Evolutionary conservation across 352 stramenopile species (phyloP), one percentile per base, ranked within the genome.

Genomic region (Pythium folliculosum): DNA sequence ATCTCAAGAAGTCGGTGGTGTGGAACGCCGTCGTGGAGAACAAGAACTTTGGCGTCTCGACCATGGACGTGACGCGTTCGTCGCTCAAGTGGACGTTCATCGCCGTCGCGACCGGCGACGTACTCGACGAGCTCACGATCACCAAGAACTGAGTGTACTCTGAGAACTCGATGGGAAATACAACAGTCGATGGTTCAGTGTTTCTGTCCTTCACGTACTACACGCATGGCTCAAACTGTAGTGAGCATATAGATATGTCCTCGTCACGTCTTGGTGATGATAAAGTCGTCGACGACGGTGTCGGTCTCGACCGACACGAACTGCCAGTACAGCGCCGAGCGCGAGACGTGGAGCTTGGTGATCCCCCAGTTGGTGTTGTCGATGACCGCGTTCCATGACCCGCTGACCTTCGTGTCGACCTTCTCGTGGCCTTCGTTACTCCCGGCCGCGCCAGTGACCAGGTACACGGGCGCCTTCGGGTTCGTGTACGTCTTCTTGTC

Each of bases 401-500:
- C 60, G 21, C 27, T 50, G 19, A 64, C 40, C 32, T 38, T 47
- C 6, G 32, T 38, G 49, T 66, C 57, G 56, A 59, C 63, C 7
- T 62, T 43, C 16, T 62, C 54, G 58, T 67, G 58, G 44, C 58
- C 58, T 62, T 71, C 65, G 61, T 79, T 67, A 55, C 88, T 89
- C 13, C 89, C 89, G 13, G 75, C 80, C 0, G 74, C 77, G 12
- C 86, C 88, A 0, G 75, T 85, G 25, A 92, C 51, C 21, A 94
- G 72, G 59, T 96, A 81, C 52, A 91, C 84, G 0, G 87, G 83
- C 0, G 85, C 81, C 48, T 77, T 65, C 0, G 82, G 81, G 54
- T 88, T 82, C 14, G 68, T 61, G 69, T 94, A 96, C 21, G 69
- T 73, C 10, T 73, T 87, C 27, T 65, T 69, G 60, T 92, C 80